Percentiles rank a stretch among this genome's conserved stretches.
These are phyloP conservation scores for Cucurbita pepo DNA, from an alignment of 306 rosid genomes.

Conservation along the genomic window DNA sequence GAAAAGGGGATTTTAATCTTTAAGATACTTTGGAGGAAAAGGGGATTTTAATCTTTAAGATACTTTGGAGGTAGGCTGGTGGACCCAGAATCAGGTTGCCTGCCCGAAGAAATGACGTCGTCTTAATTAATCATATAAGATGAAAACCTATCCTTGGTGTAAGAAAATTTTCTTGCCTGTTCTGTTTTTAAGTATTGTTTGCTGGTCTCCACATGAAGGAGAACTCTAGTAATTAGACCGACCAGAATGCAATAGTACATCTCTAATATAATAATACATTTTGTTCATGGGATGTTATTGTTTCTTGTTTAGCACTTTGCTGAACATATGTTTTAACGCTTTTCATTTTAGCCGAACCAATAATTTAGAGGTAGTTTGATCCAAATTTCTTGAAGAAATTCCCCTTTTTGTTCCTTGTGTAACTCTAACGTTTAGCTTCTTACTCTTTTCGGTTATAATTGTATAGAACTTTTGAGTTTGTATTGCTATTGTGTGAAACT, in stretches of 20 bases:
- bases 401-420: background rate
- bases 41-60: background rate
- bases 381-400: background rate
- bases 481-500: background rate
- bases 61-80: background rate
- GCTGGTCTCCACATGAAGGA: background rate
- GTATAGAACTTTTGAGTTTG: background rate
- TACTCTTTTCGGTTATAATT: background rate
- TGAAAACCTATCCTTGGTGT: background rate
- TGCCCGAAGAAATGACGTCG: background rate
- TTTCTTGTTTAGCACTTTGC: too few species aligned
- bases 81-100: background rate
- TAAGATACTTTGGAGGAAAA: background rate
- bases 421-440: background rate
- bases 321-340: background rate
- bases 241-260: background rate
- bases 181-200: background rate
- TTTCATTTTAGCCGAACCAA: background rate
- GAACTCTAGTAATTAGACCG: background rate
- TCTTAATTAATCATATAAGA: background rate
- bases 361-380: background rate
- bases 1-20: background rate
- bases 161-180: background rate
- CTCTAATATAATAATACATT: background rate
- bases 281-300: background rate